These are phyloP conservation scores for Hypoxylon lienhwacheense DNA, from an alignment of 495 filamentous ascomycete genomes.

Conservation along the genomic window DNA sequence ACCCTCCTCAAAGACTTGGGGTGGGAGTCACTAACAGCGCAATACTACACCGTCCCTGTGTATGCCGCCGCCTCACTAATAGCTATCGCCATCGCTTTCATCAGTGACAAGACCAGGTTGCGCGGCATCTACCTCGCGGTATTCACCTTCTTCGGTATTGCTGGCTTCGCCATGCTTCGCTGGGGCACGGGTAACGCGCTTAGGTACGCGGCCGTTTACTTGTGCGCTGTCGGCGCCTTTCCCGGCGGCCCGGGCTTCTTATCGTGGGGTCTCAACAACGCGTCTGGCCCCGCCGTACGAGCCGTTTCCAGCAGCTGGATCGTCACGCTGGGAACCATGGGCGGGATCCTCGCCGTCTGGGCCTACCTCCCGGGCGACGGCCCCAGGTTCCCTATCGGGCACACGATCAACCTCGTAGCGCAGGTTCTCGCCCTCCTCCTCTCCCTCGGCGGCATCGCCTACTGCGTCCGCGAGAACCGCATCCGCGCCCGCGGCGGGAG, in stretches of 20 bases:
- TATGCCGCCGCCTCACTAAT: slow-evolving; percentile 57
- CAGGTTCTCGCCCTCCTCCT: slow-evolving; percentile 49
- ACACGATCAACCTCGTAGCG: slow-evolving; percentile 60
- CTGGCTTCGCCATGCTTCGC: slow-evolving; percentile 47
- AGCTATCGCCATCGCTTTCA: slow-evolving; percentile 59
- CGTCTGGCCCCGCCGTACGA: slow-evolving; percentile 57
- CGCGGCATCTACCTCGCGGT: slow-evolving; percentile 61
- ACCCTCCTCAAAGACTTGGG: slow-evolving; percentile 53
- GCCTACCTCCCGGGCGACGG: slow-evolving; percentile 55
- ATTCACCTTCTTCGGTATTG: slow-evolving; percentile 49
- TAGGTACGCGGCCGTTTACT: slow-evolving; percentile 50
- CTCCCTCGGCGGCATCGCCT: slow-evolving; percentile 52
- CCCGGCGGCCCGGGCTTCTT: slow-evolving; percentile 58
- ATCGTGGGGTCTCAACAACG: slow-evolving; percentile 60
- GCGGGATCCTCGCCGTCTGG: slow-evolving; percentile 60
- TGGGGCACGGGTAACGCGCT: slow-evolving; percentile 30
- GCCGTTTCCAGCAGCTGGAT: slow-evolving; percentile 58
- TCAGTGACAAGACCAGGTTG: slow-evolving; percentile 60
- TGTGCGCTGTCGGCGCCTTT: slow-evolving; percentile 55
- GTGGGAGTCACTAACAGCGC: slow-evolving; percentile 48
- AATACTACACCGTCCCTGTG: slow-evolving; percentile 56
- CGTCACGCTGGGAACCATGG: slow-evolving; percentile 58
- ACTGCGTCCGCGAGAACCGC: slow-evolving; percentile 57
- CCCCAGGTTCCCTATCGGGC: slow-evolving; percentile 56
- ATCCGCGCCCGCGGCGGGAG: slow-evolving; percentile 52